phyloP scores from a whole-genome alignment of 352 stramenopile species.

The Phytophthora syringae region DNA sequence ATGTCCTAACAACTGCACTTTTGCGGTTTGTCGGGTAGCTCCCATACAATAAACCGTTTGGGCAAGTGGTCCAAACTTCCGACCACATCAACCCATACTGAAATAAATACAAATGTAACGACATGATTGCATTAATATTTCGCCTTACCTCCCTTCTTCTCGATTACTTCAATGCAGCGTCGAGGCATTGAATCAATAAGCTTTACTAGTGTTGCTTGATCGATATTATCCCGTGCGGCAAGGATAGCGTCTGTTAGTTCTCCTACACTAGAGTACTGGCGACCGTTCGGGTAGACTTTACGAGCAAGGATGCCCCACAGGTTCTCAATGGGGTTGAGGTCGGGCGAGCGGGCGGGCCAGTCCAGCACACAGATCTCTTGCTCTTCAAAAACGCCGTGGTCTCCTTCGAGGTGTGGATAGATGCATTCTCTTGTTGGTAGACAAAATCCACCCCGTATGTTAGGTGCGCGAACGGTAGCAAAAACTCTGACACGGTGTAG shows the following conservation, averaged over 20 bases:
- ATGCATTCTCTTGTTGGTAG: not conserved
- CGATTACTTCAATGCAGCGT: too few relatives aligned
- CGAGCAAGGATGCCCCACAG: too few relatives aligned
- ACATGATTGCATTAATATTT: not conserved
- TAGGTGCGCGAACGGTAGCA: not conserved
- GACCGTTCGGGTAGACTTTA: too few relatives aligned
- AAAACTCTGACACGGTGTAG: not conserved
- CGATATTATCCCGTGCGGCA: not conserved
- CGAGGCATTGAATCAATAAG: too few relatives aligned
- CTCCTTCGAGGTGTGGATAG: not conserved
- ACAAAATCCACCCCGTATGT: not conserved
- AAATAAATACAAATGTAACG: not conserved
- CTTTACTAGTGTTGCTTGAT: not conserved
- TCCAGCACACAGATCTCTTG: constrained; percentile 1
- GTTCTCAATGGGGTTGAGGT: too few relatives aligned
- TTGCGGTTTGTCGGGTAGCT: too few relatives aligned
- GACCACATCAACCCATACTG: too few relatives aligned
- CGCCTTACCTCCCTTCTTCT: not conserved
- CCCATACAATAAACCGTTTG: too few relatives aligned
- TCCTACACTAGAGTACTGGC: too few relatives aligned
- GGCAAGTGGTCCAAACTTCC: too few relatives aligned
- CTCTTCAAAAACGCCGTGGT: constrained; percentile 9
- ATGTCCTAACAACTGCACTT: too few relatives aligned
- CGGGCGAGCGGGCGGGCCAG: too few relatives aligned
- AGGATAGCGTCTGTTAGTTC: not conserved